These are phyloP conservation scores for Phytophthora sp. DNA, from an alignment of 352 stramenopile genomes.

Conservation along the genomic window DNA sequence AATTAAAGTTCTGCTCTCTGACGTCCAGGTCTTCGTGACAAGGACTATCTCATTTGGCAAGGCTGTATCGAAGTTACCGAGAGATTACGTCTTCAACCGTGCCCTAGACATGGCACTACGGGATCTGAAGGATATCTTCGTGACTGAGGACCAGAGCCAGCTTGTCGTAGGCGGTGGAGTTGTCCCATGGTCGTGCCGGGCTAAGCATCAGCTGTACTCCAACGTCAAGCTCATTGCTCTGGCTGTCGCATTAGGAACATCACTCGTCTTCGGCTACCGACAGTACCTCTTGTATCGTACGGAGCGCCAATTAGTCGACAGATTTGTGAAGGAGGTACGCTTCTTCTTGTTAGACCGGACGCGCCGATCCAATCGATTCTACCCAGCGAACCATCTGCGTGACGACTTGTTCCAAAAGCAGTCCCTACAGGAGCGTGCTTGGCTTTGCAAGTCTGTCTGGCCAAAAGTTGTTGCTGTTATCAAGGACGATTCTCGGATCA, in stretches of 20 bases:
- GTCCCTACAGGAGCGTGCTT: slow-evolving; percentile 50
- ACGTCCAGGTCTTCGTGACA: slow-evolving; percentile 54
- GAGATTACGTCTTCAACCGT: slow-evolving; percentile 65
- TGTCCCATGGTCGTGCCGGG: slow-evolving; percentile 59
- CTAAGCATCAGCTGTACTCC: slow-evolving; percentile 53
- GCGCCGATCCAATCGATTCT: slow-evolving; percentile 42
- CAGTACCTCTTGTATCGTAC: slow-evolving; percentile 48
- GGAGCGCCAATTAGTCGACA: slow-evolving; percentile 57
- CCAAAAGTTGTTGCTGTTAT: slow-evolving; percentile 60
- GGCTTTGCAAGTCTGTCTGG: slow-evolving; percentile 63
- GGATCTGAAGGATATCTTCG: slow-evolving; percentile 58
- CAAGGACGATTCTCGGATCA: slow-evolving; percentile 62
- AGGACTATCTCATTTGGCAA: slow-evolving; percentile 49
- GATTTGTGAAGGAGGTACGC: slow-evolving; percentile 74
- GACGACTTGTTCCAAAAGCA: slow-evolving; percentile 69
- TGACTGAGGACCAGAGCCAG: slow-evolving; percentile 48
- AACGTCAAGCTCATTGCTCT: slow-evolving; percentile 47
- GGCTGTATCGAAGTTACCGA: slow-evolving; percentile 46
- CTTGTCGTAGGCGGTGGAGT: slow-evolving; percentile 53
- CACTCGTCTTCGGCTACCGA: slow-evolving; percentile 39
- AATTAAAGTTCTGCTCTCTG: slow-evolving; percentile 54
- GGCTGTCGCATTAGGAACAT: slow-evolving; percentile 34
- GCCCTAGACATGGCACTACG: slow-evolving; percentile 66
- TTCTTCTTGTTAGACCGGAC: slow-evolving; percentile 62
- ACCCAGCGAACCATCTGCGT: slow-evolving; percentile 61